These are phyloP conservation scores for Leptosphaerulina australis DNA, from an alignment of 2,329 filamentous ascomycete genomes.

Conservation along the genomic window DNA sequence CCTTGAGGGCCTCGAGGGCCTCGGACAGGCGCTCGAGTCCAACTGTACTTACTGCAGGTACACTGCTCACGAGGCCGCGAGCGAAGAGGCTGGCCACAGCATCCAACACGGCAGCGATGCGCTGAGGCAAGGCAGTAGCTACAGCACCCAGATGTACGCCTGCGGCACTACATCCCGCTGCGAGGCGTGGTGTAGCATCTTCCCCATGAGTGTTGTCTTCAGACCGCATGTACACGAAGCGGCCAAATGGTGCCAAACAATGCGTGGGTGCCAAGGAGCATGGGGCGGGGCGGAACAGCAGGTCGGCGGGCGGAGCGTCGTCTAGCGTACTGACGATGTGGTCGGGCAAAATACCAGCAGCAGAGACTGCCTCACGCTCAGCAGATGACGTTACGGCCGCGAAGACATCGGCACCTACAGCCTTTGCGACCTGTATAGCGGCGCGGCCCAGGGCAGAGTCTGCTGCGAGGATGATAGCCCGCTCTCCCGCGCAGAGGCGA, in stretches of 20 bases:
- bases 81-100: neutral
- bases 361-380: neutral
- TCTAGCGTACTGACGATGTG: neutral
- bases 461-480: conserved; percentile 31
- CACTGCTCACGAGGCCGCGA: neutral
- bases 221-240: too few relatives aligned
- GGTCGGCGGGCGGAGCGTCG: too few relatives aligned
- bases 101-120: neutral
- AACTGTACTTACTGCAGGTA: neutral
- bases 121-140: neutral
- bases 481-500: conserved; percentile 36
- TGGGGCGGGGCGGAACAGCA: too few relatives aligned
- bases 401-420: neutral
- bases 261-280: too few relatives aligned
- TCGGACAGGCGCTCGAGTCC: neutral
- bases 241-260: too few relatives aligned
- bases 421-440: conserved; percentile 25
- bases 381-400: neutral
- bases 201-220: neutral
- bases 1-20: too few relatives aligned
- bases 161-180: neutral
- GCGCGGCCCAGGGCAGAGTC: conserved; percentile 30
- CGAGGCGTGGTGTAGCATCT: neutral
- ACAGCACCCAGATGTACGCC: neutral
- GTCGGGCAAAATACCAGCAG: neutral